A percentile compares a stretch with the other conserved stretches of the same genome.
Conservation (phyloP, 2,329 filamentous ascomycete species). For the Diaporthe ampelina region DNA sequence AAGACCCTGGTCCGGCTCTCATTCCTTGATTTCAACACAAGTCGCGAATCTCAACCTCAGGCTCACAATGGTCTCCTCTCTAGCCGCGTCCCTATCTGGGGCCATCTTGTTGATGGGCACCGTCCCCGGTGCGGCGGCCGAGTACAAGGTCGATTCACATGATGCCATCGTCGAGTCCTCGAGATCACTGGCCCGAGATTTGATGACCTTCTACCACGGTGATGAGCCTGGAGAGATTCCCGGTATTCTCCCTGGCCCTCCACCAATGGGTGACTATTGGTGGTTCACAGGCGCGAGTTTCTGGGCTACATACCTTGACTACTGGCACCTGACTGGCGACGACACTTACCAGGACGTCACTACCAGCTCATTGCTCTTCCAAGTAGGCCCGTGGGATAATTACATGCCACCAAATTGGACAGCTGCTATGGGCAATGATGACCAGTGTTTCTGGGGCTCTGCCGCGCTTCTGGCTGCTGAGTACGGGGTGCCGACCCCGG, state of each 20-base stretch:
- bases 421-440: slow-evolving; percentile 36
- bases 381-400: slow-evolving; percentile 57
- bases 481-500: slow-evolving; percentile 27
- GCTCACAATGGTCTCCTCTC: slow-evolving; percentile 1
- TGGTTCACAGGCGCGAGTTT: slow-evolving; percentile 67
- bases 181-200: slow-evolving; percentile 40
- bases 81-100: background rate
- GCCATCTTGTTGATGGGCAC: background rate
- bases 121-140: background rate
- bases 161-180: slow-evolving; percentile 19
- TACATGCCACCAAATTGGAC: slow-evolving; percentile 40
- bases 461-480: slow-evolving; percentile 40
- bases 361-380: slow-evolving; percentile 58
- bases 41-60: background rate
- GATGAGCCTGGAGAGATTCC: slow-evolving; percentile 44
- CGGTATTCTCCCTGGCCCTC: slow-evolving; percentile 45
- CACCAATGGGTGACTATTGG: slow-evolving; percentile 52
- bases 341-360: slow-evolving; percentile 58
- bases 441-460: slow-evolving; percentile 39
- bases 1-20: background rate
- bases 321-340: slow-evolving; percentile 65
- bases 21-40: background rate
- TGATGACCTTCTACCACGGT: slow-evolving; percentile 47
- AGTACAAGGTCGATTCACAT: slow-evolving; percentile 14
- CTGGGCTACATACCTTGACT: slow-evolving; percentile 64